Conservation (phyloP, 495 filamentous ascomycete genomes). For the Talaromyces adpressus region DNA sequence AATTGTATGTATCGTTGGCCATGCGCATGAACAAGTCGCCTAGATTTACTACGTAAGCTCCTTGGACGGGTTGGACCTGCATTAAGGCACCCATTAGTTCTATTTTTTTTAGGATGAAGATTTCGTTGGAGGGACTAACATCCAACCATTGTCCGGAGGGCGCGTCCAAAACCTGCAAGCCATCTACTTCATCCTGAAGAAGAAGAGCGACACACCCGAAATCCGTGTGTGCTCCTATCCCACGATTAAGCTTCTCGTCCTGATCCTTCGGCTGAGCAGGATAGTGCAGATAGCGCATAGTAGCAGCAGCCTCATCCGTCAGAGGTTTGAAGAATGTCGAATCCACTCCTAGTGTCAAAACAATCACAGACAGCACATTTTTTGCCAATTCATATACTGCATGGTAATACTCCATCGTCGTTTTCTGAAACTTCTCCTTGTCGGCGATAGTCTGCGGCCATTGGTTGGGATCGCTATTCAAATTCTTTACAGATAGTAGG, state of each 20-base stretch:
- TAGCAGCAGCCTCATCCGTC: constrained; percentile 29
- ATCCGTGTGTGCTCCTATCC: constrained; percentile 42
- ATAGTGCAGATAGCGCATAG: constrained; percentile 35
- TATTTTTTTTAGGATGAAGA: no score
- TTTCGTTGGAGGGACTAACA: constrained; percentile 25
- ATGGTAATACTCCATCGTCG: constrained; percentile 44
- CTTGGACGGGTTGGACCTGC: constrained; percentile 39
- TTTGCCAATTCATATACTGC: constrained; percentile 25
- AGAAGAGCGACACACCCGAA: constrained; percentile 39
- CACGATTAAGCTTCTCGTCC: constrained; percentile 29
- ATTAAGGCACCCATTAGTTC: not conserved
- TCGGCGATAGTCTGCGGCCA: constrained; percentile 38
- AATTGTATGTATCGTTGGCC: constrained; percentile 51
- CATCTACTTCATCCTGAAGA: constrained; percentile 41
- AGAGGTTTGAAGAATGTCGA: constrained; percentile 23
- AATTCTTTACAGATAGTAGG: constrained; percentile 26
- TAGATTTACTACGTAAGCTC: constrained; percentile 49
- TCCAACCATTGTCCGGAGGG: constrained; percentile 32
- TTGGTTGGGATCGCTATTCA: constrained; percentile 41
- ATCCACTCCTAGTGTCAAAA: constrained; percentile 29
- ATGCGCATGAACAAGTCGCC: constrained; percentile 54
- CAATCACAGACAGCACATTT: constrained; percentile 22
- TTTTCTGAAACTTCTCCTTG: constrained; percentile 33
- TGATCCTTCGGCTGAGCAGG: constrained; percentile 36
- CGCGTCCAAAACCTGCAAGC: constrained; percentile 45